phyloP scores from a whole-genome alignment of 768 basidiomycete species.

The Tubosaeta brunneosetosa region DNA sequence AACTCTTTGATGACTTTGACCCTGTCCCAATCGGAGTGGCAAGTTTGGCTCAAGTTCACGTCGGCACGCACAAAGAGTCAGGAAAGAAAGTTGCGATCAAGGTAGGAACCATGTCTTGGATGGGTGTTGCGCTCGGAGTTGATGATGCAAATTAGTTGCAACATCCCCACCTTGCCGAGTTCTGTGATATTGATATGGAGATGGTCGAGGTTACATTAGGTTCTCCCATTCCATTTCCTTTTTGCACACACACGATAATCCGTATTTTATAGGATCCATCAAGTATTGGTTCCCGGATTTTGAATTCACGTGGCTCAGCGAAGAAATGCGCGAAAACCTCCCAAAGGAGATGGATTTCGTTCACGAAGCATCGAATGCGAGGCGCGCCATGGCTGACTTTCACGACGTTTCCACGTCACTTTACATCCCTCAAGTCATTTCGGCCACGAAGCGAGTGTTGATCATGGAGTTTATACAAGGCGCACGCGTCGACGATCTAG shows the following conservation, averaged over 20 bases:
- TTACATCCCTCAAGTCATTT: slow-evolving; percentile 82
- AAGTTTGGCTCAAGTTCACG: slow-evolving; percentile 93
- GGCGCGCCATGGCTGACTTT: slow-evolving; percentile 68
- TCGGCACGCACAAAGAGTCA: slow-evolving; percentile 65
- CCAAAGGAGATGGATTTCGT: slow-evolving; percentile 95
- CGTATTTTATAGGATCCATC: slow-evolving; percentile 57
- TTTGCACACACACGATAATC: not conserved
- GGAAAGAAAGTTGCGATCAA: slow-evolving; percentile 85
- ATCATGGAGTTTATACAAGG: slow-evolving; percentile 96
- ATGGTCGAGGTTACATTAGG: slow-evolving; percentile 75
- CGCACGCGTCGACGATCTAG: slow-evolving; percentile 81
- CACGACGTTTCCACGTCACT: slow-evolving; percentile 65
- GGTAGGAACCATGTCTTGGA: slow-evolving; percentile 34
- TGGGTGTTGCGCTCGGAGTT: not conserved
- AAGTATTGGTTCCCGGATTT: slow-evolving; percentile 95
- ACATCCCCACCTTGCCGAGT: slow-evolving; percentile 92
- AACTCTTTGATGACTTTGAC: slow-evolving; percentile 83
- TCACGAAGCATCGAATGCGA: slow-evolving; percentile 84
- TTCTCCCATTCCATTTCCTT: slow-evolving; percentile 23
- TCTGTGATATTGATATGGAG: slow-evolving; percentile 85
- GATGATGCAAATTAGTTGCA: slow-evolving; percentile 50
- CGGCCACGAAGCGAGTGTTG: slow-evolving; percentile 77
- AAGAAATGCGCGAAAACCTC: slow-evolving; percentile 91
- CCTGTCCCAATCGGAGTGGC: slow-evolving; percentile 90
- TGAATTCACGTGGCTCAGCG: slow-evolving; percentile 88